Evolutionary conservation across 2,329 filamentous ascomycete genomes (phyloP).

Genomic region (Beauveria australis): DNA sequence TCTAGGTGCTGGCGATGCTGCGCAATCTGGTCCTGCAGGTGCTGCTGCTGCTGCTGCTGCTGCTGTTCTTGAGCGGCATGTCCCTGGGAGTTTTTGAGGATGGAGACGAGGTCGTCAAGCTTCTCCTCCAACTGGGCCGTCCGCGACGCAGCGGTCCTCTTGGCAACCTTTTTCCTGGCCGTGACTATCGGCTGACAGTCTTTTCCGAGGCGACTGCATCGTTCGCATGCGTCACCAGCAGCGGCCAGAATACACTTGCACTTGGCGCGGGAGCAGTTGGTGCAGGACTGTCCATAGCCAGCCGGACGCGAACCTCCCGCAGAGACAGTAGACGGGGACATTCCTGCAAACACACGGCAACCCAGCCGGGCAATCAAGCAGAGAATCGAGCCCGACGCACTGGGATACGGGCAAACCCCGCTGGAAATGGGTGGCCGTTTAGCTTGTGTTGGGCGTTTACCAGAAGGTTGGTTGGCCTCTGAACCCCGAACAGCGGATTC

Average conservation of each 20-base stretch:
- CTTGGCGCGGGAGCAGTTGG: conserved; percentile 39
- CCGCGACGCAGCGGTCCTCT: conserved; percentile 26
- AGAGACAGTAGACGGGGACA: conserved; percentile 1
- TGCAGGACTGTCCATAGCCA: conserved; percentile 37
- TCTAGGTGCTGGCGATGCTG: conserved; percentile 4
- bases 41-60: conserved; percentile 13
- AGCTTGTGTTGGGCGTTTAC: not conserved
- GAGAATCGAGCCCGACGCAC: not conserved
- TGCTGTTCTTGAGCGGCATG: conserved; percentile 10
- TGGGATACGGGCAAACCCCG: conserved; percentile 2
- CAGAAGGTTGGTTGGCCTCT: not conserved
- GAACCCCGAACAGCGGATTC: conserved; percentile 1
- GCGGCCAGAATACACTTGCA: conserved; percentile 38
- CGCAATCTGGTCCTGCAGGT: conserved; percentile 7
- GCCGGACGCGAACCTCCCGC: conserved; percentile 18
- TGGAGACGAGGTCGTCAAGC: conserved; percentile 38
- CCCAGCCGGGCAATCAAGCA: not conserved
- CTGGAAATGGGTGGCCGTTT: not conserved
- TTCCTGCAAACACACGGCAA: conserved; percentile 1
- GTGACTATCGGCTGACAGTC: conserved; percentile 37
- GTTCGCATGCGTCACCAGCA: conserved; percentile 27
- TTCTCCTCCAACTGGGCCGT: conserved; percentile 42
- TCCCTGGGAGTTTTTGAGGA: conserved; percentile 28
- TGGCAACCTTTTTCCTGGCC: conserved; percentile 28
- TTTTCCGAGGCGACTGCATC: conserved; percentile 39